Conservation (phyloP, 495 filamentous ascomycete genomes). For the Neurospora sp. region DNA sequence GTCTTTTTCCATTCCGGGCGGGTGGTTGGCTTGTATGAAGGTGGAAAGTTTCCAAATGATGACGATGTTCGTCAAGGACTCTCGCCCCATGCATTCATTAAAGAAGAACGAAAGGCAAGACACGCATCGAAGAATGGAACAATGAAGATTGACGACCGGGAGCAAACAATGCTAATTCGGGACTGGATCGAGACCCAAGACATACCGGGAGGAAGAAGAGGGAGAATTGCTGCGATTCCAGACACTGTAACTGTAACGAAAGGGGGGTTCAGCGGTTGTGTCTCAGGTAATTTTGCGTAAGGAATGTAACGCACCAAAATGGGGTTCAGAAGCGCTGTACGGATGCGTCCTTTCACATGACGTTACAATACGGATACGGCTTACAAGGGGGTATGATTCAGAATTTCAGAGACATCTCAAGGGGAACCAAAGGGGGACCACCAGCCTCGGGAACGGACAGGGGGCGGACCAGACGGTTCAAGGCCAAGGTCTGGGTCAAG, state of each 20-base stretch:
- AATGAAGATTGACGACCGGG: not conserved
- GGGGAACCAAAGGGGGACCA: too few species aligned
- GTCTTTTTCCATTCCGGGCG: not conserved
- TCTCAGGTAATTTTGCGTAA: not conserved
- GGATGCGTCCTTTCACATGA: not conserved
- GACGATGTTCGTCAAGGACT: not conserved
- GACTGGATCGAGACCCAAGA: not conserved
- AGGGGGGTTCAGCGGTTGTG: not conserved
- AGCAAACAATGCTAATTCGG: not conserved
- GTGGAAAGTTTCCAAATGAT: not conserved
- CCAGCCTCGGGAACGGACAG: not conserved
- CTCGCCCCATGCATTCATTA: not conserved
- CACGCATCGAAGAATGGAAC: not conserved
- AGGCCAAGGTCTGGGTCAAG: not conserved
- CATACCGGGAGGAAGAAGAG: not conserved
- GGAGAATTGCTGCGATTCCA: not conserved
- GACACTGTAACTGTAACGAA: not conserved
- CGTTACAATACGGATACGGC: not conserved
- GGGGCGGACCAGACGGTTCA: not conserved
- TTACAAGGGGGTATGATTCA: not conserved
- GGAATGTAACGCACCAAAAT: not conserved
- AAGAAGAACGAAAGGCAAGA: not conserved
- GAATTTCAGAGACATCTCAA: not conserved
- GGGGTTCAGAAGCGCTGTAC: not conserved
- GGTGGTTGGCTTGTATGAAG: not conserved